These are phyloP conservation scores for Parastagonospora nodorum DNA, from an alignment of 2,329 filamentous ascomycete genomes.

Conservation along the genomic window DNA sequence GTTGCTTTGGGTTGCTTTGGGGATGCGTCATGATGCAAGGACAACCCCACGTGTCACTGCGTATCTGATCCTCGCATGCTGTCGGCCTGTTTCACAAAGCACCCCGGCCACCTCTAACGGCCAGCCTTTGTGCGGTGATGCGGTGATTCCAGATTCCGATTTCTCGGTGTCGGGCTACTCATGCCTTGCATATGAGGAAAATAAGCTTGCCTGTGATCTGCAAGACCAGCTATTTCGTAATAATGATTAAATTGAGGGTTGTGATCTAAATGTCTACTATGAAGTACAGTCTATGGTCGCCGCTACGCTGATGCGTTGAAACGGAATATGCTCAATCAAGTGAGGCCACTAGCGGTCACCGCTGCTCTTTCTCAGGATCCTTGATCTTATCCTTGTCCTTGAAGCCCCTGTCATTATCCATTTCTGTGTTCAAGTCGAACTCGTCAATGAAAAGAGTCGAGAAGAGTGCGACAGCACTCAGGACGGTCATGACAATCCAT, in stretches of 20 bases:
- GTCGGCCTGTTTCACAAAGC: conserved; percentile 32
- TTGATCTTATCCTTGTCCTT: conserved; percentile 42
- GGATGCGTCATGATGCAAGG: conserved; percentile 23
- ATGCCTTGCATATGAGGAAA: too few species aligned
- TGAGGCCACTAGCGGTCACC: conserved; percentile 1
- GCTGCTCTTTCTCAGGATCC: conserved; percentile 28
- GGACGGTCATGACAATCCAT: conserved; percentile 61
- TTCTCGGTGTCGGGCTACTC: too few species aligned
- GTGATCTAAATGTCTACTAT: too few species aligned
- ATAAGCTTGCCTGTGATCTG: too few species aligned
- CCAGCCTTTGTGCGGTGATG: conserved; percentile 5
- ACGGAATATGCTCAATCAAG: too few species aligned
- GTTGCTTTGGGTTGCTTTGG: neutral
- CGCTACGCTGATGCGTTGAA: too few species aligned
- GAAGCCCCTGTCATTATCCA: conserved; percentile 57
- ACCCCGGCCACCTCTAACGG: conserved; percentile 20
- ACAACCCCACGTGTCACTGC: conserved; percentile 14
- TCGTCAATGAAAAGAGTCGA: conserved; percentile 59
- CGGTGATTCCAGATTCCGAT: too few species aligned
- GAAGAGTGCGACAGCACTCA: conserved; percentile 58
- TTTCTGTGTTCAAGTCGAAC: conserved; percentile 51
- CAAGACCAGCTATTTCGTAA: too few species aligned
- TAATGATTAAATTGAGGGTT: too few species aligned
- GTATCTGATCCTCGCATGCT: conserved; percentile 20
- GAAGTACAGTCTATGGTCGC: too few species aligned